phyloP scores from a whole-genome alignment of 768 basidiomycete species.

The Lepiota venenata region DNA sequence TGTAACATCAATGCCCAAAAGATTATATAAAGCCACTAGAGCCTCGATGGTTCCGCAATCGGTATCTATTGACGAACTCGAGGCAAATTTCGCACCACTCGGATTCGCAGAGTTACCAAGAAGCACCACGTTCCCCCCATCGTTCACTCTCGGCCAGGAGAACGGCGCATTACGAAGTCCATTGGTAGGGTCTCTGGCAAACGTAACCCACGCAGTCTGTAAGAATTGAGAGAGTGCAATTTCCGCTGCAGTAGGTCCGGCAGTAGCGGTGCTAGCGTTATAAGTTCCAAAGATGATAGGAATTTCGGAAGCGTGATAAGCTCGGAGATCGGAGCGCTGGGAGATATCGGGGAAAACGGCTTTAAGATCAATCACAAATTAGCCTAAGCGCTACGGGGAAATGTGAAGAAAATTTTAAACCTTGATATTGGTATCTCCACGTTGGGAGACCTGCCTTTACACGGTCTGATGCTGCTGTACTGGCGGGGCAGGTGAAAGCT shows the following conservation, averaged over 20 bases:
- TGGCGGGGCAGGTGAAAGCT: slow-evolving; percentile 27
- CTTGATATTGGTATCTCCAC: slow-evolving; percentile 28
- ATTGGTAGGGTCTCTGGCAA: slow-evolving; percentile 12
- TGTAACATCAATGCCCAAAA: slow-evolving; percentile 1
- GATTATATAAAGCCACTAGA: slow-evolving; percentile 4
- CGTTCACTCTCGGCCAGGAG: slow-evolving; percentile 1
- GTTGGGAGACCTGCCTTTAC: slow-evolving; percentile 22
- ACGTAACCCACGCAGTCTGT: slow-evolving; percentile 13
- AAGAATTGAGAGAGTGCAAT: slow-evolving; percentile 5
- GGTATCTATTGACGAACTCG: neutral
- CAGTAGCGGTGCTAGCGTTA: slow-evolving; percentile 3
- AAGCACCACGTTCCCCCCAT: slow-evolving; percentile 3
- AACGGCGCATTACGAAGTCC: slow-evolving; percentile 6
- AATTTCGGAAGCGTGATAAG: slow-evolving; percentile 36
- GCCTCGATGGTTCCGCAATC: slow-evolving; percentile 1
- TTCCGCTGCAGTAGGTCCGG: neutral
- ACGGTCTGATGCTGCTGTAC: slow-evolving; percentile 22
- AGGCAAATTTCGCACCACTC: neutral
- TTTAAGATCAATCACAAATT: slow-evolving; percentile 8
- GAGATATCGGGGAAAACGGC: slow-evolving; percentile 36
- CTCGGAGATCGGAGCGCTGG: slow-evolving; percentile 27
- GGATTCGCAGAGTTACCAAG: neutral
- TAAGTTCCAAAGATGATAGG: slow-evolving; percentile 35
- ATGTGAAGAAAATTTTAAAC: slow-evolving; percentile 6
- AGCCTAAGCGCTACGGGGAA: neutral